phyloP scores from a whole-genome alignment of 305 asterid genomes.

The Fraxinus nigra region DNA sequence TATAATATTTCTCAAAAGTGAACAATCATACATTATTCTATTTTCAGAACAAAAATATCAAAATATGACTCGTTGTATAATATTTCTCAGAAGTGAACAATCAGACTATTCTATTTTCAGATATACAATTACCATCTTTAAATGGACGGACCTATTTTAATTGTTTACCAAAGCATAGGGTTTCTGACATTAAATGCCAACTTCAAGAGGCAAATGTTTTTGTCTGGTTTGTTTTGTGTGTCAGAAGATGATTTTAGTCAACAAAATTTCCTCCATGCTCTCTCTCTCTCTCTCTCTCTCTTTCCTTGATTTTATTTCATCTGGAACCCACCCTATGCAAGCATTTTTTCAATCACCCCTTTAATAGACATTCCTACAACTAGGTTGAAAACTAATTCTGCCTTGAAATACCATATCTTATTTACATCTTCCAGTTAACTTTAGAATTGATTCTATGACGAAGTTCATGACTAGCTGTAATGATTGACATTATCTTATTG shows the following conservation, averaged over 20 bases:
- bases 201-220: background rate
- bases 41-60: background rate
- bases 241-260: background rate
- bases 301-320: background rate
- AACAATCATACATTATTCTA: background rate
- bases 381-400: background rate
- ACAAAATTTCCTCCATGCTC: background rate
- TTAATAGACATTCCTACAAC: background rate
- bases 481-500: background rate
- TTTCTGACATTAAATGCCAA: background rate
- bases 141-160: background rate
- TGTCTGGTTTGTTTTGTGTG: background rate
- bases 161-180: background rate
- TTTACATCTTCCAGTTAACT: background rate
- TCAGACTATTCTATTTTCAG: background rate
- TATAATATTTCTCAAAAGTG: background rate
- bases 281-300: no score
- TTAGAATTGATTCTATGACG: background rate
- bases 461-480: background rate
- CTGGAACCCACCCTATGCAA: background rate
- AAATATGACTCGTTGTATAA: background rate
- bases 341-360: background rate
- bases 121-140: background rate
- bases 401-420: background rate
- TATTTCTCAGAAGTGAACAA: background rate